These are phyloP conservation scores for Clausena lansium DNA, from an alignment of 345 rosid species.

Conservation along the genomic window DNA sequence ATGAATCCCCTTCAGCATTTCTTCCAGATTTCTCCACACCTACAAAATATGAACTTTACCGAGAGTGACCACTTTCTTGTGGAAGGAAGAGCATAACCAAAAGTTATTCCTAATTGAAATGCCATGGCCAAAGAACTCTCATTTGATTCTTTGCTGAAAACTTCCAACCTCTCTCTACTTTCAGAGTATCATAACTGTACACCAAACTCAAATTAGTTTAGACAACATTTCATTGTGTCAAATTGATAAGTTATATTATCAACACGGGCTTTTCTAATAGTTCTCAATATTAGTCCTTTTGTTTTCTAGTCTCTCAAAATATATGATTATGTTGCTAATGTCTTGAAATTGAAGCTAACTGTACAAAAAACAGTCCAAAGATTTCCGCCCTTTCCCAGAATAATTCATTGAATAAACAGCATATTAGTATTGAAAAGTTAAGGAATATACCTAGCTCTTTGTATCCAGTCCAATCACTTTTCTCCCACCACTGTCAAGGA, in stretches of 20 bases:
- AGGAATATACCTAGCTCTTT: conserved; percentile 84
- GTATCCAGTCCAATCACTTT: conserved; percentile 99
- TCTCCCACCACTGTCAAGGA: conserved; percentile 99
- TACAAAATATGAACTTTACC: conserved; percentile 30
- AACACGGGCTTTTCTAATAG: not conserved
- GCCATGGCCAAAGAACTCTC: not conserved
- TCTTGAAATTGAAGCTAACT: not conserved
- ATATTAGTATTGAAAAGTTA: conserved; percentile 6
- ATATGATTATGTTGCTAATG: not conserved
- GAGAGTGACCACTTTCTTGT: not conserved
- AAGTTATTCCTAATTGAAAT: not conserved
- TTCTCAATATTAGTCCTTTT: not conserved
- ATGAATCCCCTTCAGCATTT: conserved; percentile 93
- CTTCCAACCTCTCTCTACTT: not conserved
- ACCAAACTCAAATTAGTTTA: not conserved
- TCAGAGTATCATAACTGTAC: not conserved
- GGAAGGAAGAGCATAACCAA: not conserved
- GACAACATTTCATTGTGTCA: not conserved
- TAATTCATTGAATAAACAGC: conserved; percentile 3
- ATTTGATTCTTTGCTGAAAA: not conserved
- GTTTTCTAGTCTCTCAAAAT: not conserved
- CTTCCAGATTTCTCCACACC: conserved; percentile 99
- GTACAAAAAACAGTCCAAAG: not conserved
- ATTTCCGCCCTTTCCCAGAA: not conserved
- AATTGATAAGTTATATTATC: not conserved